Evolutionary conservation across 2,329 filamentous ascomycete species (phyloP).

Genomic region (Cryphonectria radicalis): DNA sequence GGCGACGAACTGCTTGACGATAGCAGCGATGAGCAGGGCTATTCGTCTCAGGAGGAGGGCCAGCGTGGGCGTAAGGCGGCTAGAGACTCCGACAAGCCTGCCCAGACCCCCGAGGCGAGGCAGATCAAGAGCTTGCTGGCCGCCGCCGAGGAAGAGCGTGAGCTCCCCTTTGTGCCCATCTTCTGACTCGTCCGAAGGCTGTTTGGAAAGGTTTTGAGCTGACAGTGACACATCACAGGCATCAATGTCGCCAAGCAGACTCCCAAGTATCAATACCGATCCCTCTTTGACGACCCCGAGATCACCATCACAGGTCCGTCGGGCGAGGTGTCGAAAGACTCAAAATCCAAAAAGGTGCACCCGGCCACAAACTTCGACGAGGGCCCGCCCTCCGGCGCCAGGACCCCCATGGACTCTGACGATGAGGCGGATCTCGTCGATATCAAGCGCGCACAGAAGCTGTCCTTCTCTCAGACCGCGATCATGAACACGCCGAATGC

Average conservation of each 20-base stretch:
- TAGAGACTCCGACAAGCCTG: conserved; percentile 42
- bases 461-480: conserved; percentile 79
- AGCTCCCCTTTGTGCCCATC: conserved; percentile 40
- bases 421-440: conserved; percentile 84
- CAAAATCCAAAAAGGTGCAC: conserved; percentile 66
- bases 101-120: conserved; percentile 36
- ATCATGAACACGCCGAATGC: conserved; percentile 76
- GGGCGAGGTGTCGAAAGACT: conserved; percentile 61
- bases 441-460: conserved; percentile 84
- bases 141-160: conserved; percentile 79
- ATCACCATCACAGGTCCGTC: conserved; percentile 67
- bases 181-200: background rate
- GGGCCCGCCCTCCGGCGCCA: conserved; percentile 56
- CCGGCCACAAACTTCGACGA: conserved; percentile 85
- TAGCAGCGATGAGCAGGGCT: conserved; percentile 66
- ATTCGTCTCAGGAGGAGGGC: conserved; percentile 69
- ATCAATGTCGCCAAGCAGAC: conserved; percentile 57
- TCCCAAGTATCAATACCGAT: conserved; percentile 60
- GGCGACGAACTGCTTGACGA: conserved; percentile 68
- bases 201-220: background rate
- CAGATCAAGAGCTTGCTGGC: conserved; percentile 67
- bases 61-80: conserved; percentile 62
- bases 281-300: conserved; percentile 67
- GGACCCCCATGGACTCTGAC: conserved; percentile 75
- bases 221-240: conserved; percentile 41